A percentile compares a stretch with the other conserved stretches of the same genome.
phyloP scores from a whole-genome alignment of 2,329 filamentous ascomycete genomes.

The Aphanoascus verrucosus region DNA sequence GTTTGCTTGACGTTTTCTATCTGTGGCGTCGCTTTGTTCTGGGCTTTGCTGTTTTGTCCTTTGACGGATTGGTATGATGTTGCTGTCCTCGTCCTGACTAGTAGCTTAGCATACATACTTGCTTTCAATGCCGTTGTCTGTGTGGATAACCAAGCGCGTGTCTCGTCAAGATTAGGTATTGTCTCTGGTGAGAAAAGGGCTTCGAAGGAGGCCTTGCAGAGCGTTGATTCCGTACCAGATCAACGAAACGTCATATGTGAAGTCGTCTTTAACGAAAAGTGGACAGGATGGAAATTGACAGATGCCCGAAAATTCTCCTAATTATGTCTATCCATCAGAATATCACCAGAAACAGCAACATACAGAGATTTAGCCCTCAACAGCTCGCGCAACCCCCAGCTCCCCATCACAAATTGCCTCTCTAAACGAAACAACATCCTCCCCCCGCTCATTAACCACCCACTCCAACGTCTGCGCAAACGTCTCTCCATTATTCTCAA shows the following conservation, averaged over 20 bases:
- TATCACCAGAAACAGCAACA: background rate
- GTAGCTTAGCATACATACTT: background rate
- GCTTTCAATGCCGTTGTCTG: background rate
- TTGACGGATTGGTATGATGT: background rate
- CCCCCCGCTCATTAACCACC: conserved; percentile 47
- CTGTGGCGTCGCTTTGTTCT: background rate
- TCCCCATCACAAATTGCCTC: conserved; percentile 24
- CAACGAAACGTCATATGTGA: too few species aligned
- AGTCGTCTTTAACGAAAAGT: too few species aligned
- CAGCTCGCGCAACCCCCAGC: conserved; percentile 23
- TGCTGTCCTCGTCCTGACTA: too few species aligned
- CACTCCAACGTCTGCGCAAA: conserved; percentile 49
- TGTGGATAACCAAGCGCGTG: background rate
- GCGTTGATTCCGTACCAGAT: too few species aligned
- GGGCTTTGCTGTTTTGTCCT: background rate
- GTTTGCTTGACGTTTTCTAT: background rate
- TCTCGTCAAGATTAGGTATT: too few species aligned
- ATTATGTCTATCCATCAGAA: too few species aligned
- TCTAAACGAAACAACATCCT: conserved; percentile 37
- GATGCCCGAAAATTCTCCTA: too few species aligned
- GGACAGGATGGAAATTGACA: too few species aligned
- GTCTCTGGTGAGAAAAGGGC: too few species aligned
- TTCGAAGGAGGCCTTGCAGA: too few species aligned
- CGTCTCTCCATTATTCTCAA: conserved; percentile 53
- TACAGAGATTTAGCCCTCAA: background rate